Percentiles rank a stretch among this genome's conserved stretches.
These are phyloP conservation scores for Syzygium grande DNA, from an alignment of 345 rosid genomes.

Conservation along the genomic window DNA sequence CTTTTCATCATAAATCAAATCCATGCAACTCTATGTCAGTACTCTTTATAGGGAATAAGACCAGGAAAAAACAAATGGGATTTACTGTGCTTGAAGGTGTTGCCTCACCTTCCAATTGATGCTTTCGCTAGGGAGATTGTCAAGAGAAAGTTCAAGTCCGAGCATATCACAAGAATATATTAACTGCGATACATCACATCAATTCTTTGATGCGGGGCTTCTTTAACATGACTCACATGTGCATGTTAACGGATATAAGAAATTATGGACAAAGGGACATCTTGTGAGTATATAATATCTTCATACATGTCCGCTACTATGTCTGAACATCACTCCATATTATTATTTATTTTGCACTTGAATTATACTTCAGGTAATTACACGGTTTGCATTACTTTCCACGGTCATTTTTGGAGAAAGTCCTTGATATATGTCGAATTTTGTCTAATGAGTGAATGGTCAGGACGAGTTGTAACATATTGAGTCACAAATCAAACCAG, in stretches of 20 bases:
- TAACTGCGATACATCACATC: not conserved
- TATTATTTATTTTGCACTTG: not conserved
- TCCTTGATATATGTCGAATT: not conserved
- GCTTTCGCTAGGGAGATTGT: too few species aligned
- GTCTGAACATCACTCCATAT: not conserved
- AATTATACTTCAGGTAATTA: not conserved
- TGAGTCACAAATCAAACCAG: not conserved
- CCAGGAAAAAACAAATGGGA: too few species aligned
- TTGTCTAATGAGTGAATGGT: not conserved
- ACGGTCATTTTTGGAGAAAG: not conserved
- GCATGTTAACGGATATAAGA: too few species aligned
- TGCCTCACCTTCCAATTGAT: too few species aligned
- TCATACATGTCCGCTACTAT: too few species aligned
- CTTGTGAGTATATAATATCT: not conserved
- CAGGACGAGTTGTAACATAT: not conserved
- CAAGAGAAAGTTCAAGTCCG: too few species aligned
- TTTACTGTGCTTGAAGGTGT: too few species aligned
- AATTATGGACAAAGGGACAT: not conserved
- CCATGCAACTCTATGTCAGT: not conserved
- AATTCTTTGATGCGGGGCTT: too few species aligned
- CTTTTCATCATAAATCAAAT: not conserved
- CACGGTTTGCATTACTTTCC: not conserved
- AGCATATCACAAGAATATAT: too few species aligned
- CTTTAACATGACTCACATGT: too few species aligned
- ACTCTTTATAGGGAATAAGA: too few species aligned